Base-by-base conservation (phyloP, 495 filamentous ascomycete species). In the Daldinia decipiens region DNA sequence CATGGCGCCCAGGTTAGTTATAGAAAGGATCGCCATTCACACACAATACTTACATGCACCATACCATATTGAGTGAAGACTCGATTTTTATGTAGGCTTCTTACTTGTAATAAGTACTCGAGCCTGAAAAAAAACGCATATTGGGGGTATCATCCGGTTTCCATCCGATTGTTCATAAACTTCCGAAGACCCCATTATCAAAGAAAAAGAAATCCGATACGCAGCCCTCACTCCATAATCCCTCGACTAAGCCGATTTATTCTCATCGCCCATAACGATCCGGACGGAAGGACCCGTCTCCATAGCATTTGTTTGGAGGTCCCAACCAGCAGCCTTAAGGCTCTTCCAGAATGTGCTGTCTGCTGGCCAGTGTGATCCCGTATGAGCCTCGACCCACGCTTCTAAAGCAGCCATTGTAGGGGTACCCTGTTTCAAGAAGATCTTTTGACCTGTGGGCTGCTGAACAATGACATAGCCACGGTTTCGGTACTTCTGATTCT, bases 371-470 rank as follows among this genome's bases (percentile, higher is more conserved):
- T 77, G 60, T 45, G 73, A 51, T 4, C 77, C 78, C 32, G 79
- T 76, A 5, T 94, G 83, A 6, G 90, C 92, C 70, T 94, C 89
- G 51, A 85, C 82, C 92, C 92, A 97, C 7, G 90, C 92, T 75
- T 87, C 86, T 1, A 94, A 76, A 63, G 90, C 87, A 24, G 79
- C 78, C 38, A 73, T 76, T 19, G 84, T 77, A 0, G 78, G 80
- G 29, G 83, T 84, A 7, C 74, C 82, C 58, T 85, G 82, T 77
- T 93, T 94, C 13, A 97, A 76, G 55, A 84, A 87, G 55, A 82
- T 82, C 36, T 72, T 79, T 24, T 76, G 69, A 8, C 67, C 72
- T 11, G 64, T 59, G 64, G 85, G 79, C 59, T 70, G 53, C 72
- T 75, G 70, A 52, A 83, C 72, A 77, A 85, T 76, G 59, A 81